Evolutionary conservation across 1,284 basidiomycete genomes (phyloP), one percentile per base, ranked within the genome.

Genomic region (Papiliotrema nemorosa): DNA sequence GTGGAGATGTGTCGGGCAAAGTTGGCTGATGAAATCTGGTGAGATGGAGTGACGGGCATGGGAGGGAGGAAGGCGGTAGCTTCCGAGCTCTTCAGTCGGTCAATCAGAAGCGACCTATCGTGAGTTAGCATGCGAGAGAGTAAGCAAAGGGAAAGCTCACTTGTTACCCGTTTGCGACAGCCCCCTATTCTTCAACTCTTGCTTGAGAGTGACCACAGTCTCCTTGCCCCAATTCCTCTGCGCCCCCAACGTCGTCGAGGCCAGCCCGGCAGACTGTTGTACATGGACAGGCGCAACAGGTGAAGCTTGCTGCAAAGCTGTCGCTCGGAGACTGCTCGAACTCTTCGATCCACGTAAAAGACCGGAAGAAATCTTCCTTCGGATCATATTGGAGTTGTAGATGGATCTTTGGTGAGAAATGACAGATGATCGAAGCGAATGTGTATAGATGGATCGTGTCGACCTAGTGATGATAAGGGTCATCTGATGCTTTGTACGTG

Each of bases 181-280:
- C 44, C 85, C 84, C 44, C 85, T 81, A 45, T 73, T 71, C 67
- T 79, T 85, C 41, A 84, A 80, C 69, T 87, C 84, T 50, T 79
- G 77, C 67, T 81, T 82, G 45, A 88, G 79, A 40, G 81, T 78
- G 9, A 77, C 76, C 46, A 85, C 73, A 42, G 81, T 80, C 65
- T 84, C 70, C 45, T 38, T 51, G 51, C 79, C 69, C 78, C 81
- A 69, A 47, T 83, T 81, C 79, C 83, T 84, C 51, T 81, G 78
- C 53, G 80, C 80, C 38, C 78, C 80, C 54, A 87, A 79, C 26
- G 84, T 82, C 10, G 84, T 80, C 9, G 85, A 87, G 36, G 83
- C 85, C 49, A 87, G 64, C 7, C 57, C 57, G 47, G 64, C 56
- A 9, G 62, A 53, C 47, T 66, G 65, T 26, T 46, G 20, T 38